Evolutionary conservation across 2,329 filamentous ascomycete genomes (phyloP), one percentile per base, ranked within the genome.

Genomic region (Pseudogymnoascus destructans): DNA sequence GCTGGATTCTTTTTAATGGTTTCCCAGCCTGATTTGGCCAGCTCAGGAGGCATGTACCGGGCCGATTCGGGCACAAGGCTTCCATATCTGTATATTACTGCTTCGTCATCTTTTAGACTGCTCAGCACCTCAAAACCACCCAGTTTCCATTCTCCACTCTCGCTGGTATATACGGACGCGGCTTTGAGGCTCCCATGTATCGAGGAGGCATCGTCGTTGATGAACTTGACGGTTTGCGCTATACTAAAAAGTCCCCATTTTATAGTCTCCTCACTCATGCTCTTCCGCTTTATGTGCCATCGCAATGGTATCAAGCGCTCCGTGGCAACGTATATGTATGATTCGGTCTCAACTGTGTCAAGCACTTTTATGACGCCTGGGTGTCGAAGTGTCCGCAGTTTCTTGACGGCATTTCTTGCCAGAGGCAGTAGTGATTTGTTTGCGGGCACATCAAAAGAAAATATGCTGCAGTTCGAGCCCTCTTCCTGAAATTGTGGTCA

Each of bases 131-230:
- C 93, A 65, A 98, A 95, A 0, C 93, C 93, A 17, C 87, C 91
- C 1, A 98, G 75, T 68, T 95, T 97, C 93, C 93, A 98, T 73
- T 98, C 93, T 59, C 93, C 93, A 68, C 93, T 96, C 69, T 97
- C 92, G 61, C 89, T 90, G 3, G 89, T 93, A 71, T 91, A 98
- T 63, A 98, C 79, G 0, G 92, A 95, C 0, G 87, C 87, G 17
- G 88, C 86, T 62, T 88, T 84, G 57, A 98, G 76, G 66, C 82
- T 89, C 55, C 91, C 93, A 67, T 98, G 93, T 57, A 98, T 87
- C 0, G 91, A 96, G 2, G 86, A 79, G 2, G 91, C 93, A 64
- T 98, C 93, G 54, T 87, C 84, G 67, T 98, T 98, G 70, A 98
- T 89, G 68, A 98, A 98, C 67, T 93, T 95, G 64, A 97, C 73